Conservation (phyloP, 768 basidiomycete species). For the Daedaleopsis nitida region DNA sequence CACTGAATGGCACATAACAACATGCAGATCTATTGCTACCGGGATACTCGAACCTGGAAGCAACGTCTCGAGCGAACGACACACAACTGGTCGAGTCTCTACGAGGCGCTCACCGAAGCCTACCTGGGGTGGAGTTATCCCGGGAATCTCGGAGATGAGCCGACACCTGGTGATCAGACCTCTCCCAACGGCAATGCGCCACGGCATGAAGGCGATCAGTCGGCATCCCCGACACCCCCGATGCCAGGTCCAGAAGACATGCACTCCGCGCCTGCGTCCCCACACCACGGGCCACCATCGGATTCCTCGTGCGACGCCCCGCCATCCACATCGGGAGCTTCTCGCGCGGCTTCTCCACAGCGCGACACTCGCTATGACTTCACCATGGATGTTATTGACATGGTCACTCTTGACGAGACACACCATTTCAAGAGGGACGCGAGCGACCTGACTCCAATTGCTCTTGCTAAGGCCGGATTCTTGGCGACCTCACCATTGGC, state of each 20-base stretch:
- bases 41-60: constrained; percentile 3
- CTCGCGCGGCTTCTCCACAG: not conserved
- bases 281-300: too few relatives aligned
- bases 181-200: not conserved
- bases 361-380: constrained; percentile 1
- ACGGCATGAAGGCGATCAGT: too few relatives aligned
- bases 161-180: not conserved
- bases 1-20: not conserved
- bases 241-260: too few relatives aligned
- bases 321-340: not conserved
- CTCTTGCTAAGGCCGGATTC: constrained; percentile 6
- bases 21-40: not conserved
- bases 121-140: constrained; percentile 8
- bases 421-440: not conserved
- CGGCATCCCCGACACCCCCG: too few relatives aligned
- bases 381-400: constrained; percentile 3
- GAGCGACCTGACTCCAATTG: not conserved
- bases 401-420: constrained; percentile 1
- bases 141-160: too few relatives aligned
- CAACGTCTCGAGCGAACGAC: constrained; percentile 1
- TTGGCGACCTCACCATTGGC: constrained; percentile 5
- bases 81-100: not conserved
- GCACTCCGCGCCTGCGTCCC: too few relatives aligned
- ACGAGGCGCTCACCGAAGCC: constrained; percentile 3
- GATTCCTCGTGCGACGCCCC: too few relatives aligned